Percentiles rank a stretch among this genome's conserved stretches.
Conservation (phyloP, 129 eudicot species). For the Tagetes erecta region DNA sequence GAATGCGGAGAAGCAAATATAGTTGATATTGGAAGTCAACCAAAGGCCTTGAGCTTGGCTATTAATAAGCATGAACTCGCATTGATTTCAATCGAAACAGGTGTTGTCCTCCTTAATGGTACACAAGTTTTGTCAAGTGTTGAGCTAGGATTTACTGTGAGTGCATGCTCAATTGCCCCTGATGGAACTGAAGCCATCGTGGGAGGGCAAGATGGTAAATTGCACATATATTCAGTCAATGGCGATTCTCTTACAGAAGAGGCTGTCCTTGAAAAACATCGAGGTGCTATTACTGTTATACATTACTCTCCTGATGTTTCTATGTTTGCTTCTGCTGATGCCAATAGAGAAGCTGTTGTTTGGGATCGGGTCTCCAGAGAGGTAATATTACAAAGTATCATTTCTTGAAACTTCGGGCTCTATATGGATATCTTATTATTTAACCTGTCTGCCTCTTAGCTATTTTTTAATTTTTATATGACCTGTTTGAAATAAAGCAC, state of each 20-base stretch:
- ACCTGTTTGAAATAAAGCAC: background rate
- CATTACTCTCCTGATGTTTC: conserved; percentile 95
- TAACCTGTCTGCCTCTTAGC: background rate
- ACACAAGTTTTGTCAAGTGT: conserved; percentile 62
- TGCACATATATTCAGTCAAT: conserved; percentile 67
- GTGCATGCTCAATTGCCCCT: conserved; percentile 79
- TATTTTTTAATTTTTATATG: background rate
- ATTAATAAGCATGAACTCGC: conserved; percentile 62
- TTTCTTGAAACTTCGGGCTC: background rate
- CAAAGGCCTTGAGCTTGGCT: conserved; percentile 80
- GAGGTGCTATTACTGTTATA: conserved; percentile 83
- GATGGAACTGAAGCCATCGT: conserved; percentile 87
- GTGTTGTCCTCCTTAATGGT: conserved; percentile 77
- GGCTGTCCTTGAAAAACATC: conserved; percentile 87
- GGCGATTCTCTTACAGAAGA: conserved; percentile 78
- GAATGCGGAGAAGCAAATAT: conserved; percentile 69
- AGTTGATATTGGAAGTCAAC: conserved; percentile 82
- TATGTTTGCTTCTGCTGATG: conserved; percentile 93
- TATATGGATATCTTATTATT: background rate
- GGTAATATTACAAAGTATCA: conserved; percentile 41
- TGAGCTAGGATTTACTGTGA: conserved; percentile 70
- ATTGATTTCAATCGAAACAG: conserved; percentile 67
- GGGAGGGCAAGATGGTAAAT: conserved; percentile 93
- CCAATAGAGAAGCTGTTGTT: conserved; percentile 92
- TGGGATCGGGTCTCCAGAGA: conserved; percentile 87